Conservation (phyloP, 2,329 filamentous ascomycete genomes). For the Biscogniauxia sp. region DNA sequence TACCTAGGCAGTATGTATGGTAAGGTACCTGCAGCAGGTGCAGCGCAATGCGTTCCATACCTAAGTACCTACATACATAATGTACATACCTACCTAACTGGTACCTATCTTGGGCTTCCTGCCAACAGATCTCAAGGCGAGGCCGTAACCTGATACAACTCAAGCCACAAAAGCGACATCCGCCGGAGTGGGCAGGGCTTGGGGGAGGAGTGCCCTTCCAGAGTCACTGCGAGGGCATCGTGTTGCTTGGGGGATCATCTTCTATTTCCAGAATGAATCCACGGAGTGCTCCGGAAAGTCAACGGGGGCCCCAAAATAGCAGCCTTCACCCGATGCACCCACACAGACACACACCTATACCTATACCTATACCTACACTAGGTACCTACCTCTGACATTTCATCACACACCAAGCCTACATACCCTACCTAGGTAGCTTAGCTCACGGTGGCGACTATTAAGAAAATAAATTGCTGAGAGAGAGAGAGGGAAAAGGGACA, state of each 20-base stretch:
- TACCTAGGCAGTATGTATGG: too few relatives aligned
- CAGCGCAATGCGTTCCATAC: too few relatives aligned
- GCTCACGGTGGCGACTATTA: neutral
- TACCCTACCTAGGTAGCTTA: too few relatives aligned
- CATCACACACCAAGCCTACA: too few relatives aligned
- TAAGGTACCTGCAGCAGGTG: neutral
- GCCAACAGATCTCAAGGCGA: too few relatives aligned
- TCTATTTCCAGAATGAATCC: conserved; percentile 1
- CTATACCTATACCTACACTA: too few relatives aligned
- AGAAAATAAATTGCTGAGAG: neutral
- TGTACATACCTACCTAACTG: too few relatives aligned
- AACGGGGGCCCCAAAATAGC: neutral
- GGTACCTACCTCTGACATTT: too few relatives aligned
- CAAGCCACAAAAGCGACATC: neutral
- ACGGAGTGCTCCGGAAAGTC: neutral
- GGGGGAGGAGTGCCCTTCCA: neutral
- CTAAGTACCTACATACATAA: too few relatives aligned
- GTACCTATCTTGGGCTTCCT: too few relatives aligned
- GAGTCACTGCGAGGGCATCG: neutral
- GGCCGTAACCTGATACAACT: conserved; percentile 1
- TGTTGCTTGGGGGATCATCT: neutral
- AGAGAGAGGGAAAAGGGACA: neutral
- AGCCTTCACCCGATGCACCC: neutral
- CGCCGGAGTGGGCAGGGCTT: neutral
- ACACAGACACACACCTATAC: neutral